Evolutionary conservation across 495 filamentous ascomycete species (phyloP).

Genomic region (Tetracladium setigerum): DNA sequence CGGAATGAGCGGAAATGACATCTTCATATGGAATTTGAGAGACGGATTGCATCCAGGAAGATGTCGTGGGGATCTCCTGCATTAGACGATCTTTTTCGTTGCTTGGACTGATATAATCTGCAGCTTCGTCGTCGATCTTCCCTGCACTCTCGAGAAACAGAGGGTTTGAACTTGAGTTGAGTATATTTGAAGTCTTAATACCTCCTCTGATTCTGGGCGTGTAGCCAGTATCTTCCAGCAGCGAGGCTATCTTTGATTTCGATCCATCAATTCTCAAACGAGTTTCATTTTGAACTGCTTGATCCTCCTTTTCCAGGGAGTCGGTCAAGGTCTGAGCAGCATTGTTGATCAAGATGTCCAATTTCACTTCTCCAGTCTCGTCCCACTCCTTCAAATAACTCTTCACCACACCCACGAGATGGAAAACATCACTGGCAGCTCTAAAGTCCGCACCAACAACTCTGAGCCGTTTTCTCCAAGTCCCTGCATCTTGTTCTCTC

Average conservation of each 20-base stretch:
- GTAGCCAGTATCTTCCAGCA: conserved; percentile 4
- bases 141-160: background rate
- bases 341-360: conserved; percentile 42
- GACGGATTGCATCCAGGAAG: conserved; percentile 38
- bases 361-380: background rate
- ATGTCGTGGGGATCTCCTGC: conserved; percentile 1
- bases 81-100: background rate
- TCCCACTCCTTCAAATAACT: conserved; percentile 24
- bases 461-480: conserved; percentile 28
- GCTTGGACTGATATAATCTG: background rate
- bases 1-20: conserved; percentile 35
- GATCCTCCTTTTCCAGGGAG: conserved; percentile 29
- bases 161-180: background rate
- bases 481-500: conserved; percentile 24
- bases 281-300: conserved; percentile 26
- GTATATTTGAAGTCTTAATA: conserved; percentile 5
- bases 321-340: conserved; percentile 43
- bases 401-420: conserved; percentile 26
- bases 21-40: conserved; percentile 42
- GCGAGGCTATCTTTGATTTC: background rate
- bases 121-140: background rate
- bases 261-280: background rate
- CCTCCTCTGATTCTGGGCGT: conserved; percentile 16
- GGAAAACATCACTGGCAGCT: conserved; percentile 35
- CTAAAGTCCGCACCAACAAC: conserved; percentile 41